Evolutionary conservation across 2,329 filamentous ascomycete species (phyloP).

Genomic region (Epichloe scottii): DNA sequence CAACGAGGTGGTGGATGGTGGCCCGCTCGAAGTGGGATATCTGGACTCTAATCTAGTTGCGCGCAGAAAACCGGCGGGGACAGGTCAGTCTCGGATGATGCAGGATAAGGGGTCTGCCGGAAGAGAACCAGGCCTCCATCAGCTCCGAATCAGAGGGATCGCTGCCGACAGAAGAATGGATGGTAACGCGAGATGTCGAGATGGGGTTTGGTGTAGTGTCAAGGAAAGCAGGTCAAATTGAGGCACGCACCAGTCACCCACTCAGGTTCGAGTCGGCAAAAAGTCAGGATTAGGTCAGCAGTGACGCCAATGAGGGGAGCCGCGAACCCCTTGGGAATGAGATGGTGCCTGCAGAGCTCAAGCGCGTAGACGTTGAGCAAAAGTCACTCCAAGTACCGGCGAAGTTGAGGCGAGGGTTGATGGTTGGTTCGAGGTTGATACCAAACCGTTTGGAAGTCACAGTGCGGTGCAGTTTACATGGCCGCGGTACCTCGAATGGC

Average conservation of each 20-base stretch:
- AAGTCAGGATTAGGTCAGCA: constrained; percentile 26
- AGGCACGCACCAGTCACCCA: constrained; percentile 21
- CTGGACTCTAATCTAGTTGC: background rate
- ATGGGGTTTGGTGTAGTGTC: constrained; percentile 4
- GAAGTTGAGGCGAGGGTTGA: background rate
- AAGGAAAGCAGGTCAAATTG: constrained; percentile 20
- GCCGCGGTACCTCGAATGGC: constrained; percentile 19
- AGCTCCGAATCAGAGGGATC: background rate
- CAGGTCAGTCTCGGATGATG: constrained; percentile 1
- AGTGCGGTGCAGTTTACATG: constrained; percentile 19
- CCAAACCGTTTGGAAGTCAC: constrained; percentile 19
- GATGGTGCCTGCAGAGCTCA: background rate
- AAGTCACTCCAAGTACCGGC: background rate
- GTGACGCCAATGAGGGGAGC: constrained; percentile 21
- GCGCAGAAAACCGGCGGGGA: background rate
- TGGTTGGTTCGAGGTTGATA: constrained; percentile 2
- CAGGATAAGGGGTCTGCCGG: background rate
- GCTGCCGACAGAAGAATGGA: background rate
- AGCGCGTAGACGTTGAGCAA: background rate
- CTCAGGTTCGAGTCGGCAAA: constrained; percentile 3
- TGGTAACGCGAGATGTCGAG: constrained; percentile 2
- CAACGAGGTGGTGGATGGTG: constrained; percentile 17
- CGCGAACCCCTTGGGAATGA: background rate
- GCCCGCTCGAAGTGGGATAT: constrained; percentile 1
- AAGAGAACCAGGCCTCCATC: background rate